Evolutionary conservation across 2,329 filamentous ascomycete genomes (phyloP), one percentile per base, ranked within the genome.

Genomic region (Berkeleyomyces basicola): DNA sequence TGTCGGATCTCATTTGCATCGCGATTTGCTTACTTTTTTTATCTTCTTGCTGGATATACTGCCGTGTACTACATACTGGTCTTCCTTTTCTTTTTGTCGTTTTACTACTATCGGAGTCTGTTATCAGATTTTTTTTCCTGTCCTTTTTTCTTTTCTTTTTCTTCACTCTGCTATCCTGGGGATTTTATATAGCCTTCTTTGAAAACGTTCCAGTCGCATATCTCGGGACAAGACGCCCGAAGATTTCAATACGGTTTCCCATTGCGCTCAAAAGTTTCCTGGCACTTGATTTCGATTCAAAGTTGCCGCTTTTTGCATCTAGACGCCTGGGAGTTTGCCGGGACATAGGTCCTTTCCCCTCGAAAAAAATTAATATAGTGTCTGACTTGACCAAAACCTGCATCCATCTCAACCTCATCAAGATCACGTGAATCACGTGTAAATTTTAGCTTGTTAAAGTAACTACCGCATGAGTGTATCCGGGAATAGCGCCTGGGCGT

Each of bases 1-100:
- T 43, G 58, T 53, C 44, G 58, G 58, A 59, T 59, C 44, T 59
- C 57, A 59, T 44, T 63, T 46, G 58, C 58, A 39, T 61, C 49
- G 46, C 47, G 42, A 53, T 61, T 42, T 62, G 23, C 40, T 58
- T 53, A 33, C 39, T 49, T 40, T 49, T 63, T 33, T 60, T 46
- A 11, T 47, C 37, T 60, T 53, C 36, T 59, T 42, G 46, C 47
- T 44, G 33, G 42, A 43, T 60, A 16, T 43, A 33, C 55, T 47
- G 36, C 11, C 39, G 42, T 40, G 55, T 59, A 43, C 39, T 44
- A 53, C 47, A 57, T 55, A 55, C 37, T 57, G 39, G 60, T 6
- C 39, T 10, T 62, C 23, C 31, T 55, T 33, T 23, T 16, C 7
- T 43, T 53, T 55, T 40, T 16, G 42, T 42, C 42, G 10, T 31